A percentile compares a stretch with the other conserved stretches of the same genome.
These are phyloP conservation scores for Pichia norvegensis DNA, from an alignment of 1,139 yeast genomes.

Conservation along the genomic window DNA sequence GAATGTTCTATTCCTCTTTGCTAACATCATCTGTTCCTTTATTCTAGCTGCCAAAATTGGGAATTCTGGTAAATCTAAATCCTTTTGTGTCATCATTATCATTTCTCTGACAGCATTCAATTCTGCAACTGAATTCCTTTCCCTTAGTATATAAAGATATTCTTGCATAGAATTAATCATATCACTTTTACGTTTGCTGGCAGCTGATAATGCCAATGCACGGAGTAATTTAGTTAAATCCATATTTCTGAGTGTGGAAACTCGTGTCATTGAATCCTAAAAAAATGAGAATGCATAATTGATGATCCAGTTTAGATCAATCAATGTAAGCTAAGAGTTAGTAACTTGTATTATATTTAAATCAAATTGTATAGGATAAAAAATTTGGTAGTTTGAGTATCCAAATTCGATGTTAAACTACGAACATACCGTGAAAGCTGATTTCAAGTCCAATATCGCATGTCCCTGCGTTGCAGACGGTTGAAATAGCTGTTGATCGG, in stretches of 20 bases:
- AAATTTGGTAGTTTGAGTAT: background rate
- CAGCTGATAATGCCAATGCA: constrained; percentile 1
- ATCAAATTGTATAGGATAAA: background rate
- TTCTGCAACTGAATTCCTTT: constrained; percentile 11
- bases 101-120: constrained; percentile 14
- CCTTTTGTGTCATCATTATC: constrained; percentile 1
- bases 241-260: constrained; percentile 1
- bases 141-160: background rate
- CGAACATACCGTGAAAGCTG: background rate
- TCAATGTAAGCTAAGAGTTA: background rate
- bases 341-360: background rate
- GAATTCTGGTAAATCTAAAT: constrained; percentile 2
- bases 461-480: background rate
- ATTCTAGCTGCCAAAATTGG: background rate
- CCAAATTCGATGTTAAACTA: too few species aligned
- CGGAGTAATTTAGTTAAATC: background rate
- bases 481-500: background rate
- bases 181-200: constrained; percentile 6
- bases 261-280: constrained; percentile 6
- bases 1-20: constrained; percentile 30
- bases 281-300: background rate
- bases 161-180: constrained; percentile 5
- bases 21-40: constrained; percentile 24
- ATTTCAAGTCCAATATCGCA: background rate
- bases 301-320: background rate